A percentile compares a stretch with the other conserved stretches of the same genome.
Conservation (phyloP, 768 basidiomycete species). For the Amanita exitialis region DNA sequence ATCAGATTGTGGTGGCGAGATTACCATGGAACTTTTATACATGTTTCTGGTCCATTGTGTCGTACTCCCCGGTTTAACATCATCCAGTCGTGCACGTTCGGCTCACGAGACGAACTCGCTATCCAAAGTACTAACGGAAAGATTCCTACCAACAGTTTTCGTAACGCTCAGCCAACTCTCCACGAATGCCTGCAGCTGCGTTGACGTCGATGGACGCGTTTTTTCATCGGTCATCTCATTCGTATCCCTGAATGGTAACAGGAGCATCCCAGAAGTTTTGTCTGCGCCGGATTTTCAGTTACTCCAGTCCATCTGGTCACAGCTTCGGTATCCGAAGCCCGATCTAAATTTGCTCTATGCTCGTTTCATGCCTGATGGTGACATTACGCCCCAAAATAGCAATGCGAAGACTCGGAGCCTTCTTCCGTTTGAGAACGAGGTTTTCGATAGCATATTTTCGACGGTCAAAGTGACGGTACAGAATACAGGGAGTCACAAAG, state of each 20-base stretch:
- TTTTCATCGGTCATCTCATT: constrained; percentile 35
- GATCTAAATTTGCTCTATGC: constrained; percentile 14
- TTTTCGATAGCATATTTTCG: constrained; percentile 19
- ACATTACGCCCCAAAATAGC: neutral
- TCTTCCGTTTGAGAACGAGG: constrained; percentile 28
- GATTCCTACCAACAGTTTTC: constrained; percentile 33
- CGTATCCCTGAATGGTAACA: constrained; percentile 11
- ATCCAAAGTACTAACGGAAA: constrained; percentile 17
- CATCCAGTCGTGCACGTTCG: constrained; percentile 29
- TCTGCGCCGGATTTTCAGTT: neutral
- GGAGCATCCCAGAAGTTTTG: neutral
- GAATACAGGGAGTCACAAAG: constrained; percentile 8
- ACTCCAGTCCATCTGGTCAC: constrained; percentile 1
- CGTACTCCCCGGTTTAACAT: constrained; percentile 21
- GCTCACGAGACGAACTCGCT: constrained; percentile 20
- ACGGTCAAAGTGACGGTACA: constrained; percentile 12
- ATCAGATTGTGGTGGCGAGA: neutral
- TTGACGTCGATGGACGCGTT: constrained; percentile 47
- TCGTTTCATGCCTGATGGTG: neutral
- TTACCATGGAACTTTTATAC: constrained; percentile 12
- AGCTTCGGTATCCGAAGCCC: constrained; percentile 9
- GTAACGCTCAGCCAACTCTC: constrained; percentile 17
- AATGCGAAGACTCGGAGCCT: neutral
- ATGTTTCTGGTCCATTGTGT: constrained; percentile 15
- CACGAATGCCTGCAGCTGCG: constrained; percentile 11